Evolutionary conservation across 768 basidiomycete species (phyloP).

Genomic region (Suillus bovinus): DNA sequence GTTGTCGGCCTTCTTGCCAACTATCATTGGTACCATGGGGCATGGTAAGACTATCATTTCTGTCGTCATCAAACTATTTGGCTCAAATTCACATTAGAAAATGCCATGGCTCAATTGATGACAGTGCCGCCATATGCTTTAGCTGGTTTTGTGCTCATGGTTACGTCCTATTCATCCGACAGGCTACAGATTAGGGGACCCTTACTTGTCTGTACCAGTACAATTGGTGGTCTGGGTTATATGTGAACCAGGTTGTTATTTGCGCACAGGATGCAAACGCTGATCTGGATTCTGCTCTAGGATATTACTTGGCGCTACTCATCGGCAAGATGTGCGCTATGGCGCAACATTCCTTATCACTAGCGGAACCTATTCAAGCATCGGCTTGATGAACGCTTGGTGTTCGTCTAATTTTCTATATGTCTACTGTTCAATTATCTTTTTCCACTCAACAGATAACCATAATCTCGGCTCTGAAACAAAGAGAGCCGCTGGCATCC

Average conservation of each 20-base stretch:
- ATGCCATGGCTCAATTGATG: conserved; percentile 48
- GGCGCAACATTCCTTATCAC: conserved; percentile 48
- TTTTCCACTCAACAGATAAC: conserved; percentile 29
- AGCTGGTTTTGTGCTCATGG: conserved; percentile 37
- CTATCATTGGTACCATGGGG: conserved; percentile 53
- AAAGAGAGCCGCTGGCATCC: conserved; percentile 44
- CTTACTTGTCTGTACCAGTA: conserved; percentile 30
- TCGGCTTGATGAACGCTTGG: conserved; percentile 50
- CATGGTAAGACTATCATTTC: conserved; percentile 35
- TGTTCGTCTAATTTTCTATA: conserved; percentile 31
- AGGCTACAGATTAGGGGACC: conserved; percentile 44
- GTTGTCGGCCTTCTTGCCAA: conserved; percentile 53
- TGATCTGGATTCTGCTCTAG: conserved; percentile 6
- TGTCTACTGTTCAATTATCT: background rate
- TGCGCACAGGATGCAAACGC: background rate
- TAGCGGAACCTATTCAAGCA: conserved; percentile 44
- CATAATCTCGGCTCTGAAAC: conserved; percentile 47
- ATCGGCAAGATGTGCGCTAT: conserved; percentile 41
- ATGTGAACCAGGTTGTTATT: conserved; percentile 28
- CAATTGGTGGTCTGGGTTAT: conserved; percentile 41
- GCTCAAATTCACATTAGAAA: conserved; percentile 22
- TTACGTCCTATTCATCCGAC: conserved; percentile 43
- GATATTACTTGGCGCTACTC: conserved; percentile 36
- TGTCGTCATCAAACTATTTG: background rate
- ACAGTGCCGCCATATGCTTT: conserved; percentile 57